These are phyloP conservation scores for Poa annua DNA, from an alignment of 176 grass and related monocot species.

Conservation along the genomic window DNA sequence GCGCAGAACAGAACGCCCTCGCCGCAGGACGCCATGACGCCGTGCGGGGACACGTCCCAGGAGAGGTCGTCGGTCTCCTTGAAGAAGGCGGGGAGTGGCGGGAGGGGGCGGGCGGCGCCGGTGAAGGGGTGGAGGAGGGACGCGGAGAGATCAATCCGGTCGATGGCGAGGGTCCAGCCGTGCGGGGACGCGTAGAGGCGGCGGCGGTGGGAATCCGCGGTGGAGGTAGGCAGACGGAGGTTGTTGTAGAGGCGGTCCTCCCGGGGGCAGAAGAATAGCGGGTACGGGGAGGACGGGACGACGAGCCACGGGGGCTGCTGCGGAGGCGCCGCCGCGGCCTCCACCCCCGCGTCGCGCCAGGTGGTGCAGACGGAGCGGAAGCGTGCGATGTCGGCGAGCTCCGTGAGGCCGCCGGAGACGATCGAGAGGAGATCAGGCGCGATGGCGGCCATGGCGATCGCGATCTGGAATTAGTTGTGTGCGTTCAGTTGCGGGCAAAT, in stretches of 20 bases:
- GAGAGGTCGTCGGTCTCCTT: constrained; percentile 50
- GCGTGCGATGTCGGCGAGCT: constrained; percentile 56
- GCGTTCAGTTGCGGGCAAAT: neutral
- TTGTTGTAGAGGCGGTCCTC: constrained; percentile 61
- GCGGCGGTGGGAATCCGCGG: constrained; percentile 1
- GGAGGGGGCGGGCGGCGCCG: constrained; percentile 36
- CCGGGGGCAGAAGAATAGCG: constrained; percentile 50
- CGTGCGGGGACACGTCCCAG: constrained; percentile 57
- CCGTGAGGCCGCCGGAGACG: constrained; percentile 47
- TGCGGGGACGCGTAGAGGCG: constrained; percentile 54
- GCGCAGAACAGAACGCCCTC: constrained; percentile 54
- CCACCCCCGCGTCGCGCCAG: constrained; percentile 46
- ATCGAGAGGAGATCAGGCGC: constrained; percentile 52
- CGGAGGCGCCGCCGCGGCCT: constrained; percentile 34
- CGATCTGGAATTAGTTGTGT: constrained; percentile 6
- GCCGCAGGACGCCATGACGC: constrained; percentile 55
- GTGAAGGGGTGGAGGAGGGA: constrained; percentile 61
- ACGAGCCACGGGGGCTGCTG: constrained; percentile 47
- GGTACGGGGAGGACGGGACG: constrained; percentile 44
- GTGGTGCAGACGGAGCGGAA: constrained; percentile 65
- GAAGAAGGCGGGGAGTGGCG: constrained; percentile 53
- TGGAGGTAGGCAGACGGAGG: constrained; percentile 32
- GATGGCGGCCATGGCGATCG: constrained; percentile 45
- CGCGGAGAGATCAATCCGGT: constrained; percentile 30
- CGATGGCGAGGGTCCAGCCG: constrained; percentile 46